These are phyloP conservation scores for Glomus cerebriforme DNA, from an alignment of 192 early-diverging fungal genomes.

Conservation along the genomic window DNA sequence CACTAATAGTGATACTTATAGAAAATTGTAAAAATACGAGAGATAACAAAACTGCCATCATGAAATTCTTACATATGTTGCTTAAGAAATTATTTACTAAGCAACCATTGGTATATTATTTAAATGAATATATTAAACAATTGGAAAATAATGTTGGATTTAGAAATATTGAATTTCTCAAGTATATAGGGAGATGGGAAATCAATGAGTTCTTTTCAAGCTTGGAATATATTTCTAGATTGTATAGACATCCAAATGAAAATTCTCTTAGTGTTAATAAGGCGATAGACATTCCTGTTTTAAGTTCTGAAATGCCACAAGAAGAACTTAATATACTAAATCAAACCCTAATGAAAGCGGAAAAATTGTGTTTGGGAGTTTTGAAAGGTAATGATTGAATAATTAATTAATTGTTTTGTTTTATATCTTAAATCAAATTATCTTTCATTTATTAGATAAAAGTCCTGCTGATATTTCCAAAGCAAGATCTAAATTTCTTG, in stretches of 20 bases:
- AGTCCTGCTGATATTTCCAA: background rate
- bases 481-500: slow-evolving; percentile 25
- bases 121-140: slow-evolving; percentile 32
- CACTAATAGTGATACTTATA: slow-evolving; percentile 48
- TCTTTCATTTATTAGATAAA: background rate
- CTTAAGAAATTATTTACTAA: slow-evolving; percentile 39
- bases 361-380: background rate
- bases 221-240: background rate
- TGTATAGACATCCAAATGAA: background rate
- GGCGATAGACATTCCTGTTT: background rate
- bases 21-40: slow-evolving; percentile 48
- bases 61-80: slow-evolving; percentile 41
- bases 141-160: slow-evolving; percentile 32
- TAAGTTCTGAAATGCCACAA: background rate
- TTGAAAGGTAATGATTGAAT: background rate
- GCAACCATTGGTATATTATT: slow-evolving; percentile 40
- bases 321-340: background rate
- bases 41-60: slow-evolving; percentile 31
- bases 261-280: background rate
- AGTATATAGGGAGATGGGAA: background rate
- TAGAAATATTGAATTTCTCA: slow-evolving; percentile 3
- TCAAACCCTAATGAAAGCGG: background rate
- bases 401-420: background rate
- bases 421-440: background rate
- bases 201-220: background rate